Percentiles rank a stretch among this genome's conserved stretches.
These are phyloP conservation scores for Microcos paniculata DNA, from an alignment of 345 rosid species.

Conservation along the genomic window DNA sequence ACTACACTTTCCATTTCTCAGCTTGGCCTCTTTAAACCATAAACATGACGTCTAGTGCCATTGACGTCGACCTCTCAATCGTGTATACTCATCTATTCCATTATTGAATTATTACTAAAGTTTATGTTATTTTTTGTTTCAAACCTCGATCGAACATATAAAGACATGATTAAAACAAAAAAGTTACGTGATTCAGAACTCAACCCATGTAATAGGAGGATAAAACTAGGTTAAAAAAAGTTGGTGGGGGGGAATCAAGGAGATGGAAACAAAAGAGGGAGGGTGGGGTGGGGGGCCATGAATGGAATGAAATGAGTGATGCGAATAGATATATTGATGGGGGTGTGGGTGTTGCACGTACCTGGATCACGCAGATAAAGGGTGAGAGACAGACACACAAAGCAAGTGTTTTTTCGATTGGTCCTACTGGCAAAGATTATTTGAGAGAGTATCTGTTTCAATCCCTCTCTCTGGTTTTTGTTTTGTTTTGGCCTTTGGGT, in stretches of 20 bases:
- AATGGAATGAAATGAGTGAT: background rate
- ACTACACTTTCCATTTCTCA: background rate
- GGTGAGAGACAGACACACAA: background rate
- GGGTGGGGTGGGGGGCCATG: too few relatives aligned
- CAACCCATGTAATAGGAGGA: too few relatives aligned
- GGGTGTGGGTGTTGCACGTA: background rate
- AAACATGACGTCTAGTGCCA: background rate
- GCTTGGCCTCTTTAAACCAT: background rate
- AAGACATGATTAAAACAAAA: too few relatives aligned
- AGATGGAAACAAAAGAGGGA: background rate
- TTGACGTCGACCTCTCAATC: background rate
- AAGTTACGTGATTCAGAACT: too few relatives aligned
- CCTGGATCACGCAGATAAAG: background rate
- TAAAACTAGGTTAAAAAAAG: too few relatives aligned
- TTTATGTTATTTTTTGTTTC: too few relatives aligned
- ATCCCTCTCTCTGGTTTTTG: background rate
- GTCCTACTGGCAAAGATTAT: background rate
- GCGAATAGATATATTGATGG: background rate
- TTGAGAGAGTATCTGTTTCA: background rate
- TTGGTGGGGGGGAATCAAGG: background rate
- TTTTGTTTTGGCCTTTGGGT: background rate
- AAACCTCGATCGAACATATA: too few relatives aligned
- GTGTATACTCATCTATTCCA: too few relatives aligned
- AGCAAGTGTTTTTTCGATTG: background rate
- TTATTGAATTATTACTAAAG: too few relatives aligned